Evolutionary conservation across 2,329 filamentous ascomycete genomes (phyloP), one percentile per base, ranked within the genome.

Genomic region (Drechslerella coelobrocha): DNA sequence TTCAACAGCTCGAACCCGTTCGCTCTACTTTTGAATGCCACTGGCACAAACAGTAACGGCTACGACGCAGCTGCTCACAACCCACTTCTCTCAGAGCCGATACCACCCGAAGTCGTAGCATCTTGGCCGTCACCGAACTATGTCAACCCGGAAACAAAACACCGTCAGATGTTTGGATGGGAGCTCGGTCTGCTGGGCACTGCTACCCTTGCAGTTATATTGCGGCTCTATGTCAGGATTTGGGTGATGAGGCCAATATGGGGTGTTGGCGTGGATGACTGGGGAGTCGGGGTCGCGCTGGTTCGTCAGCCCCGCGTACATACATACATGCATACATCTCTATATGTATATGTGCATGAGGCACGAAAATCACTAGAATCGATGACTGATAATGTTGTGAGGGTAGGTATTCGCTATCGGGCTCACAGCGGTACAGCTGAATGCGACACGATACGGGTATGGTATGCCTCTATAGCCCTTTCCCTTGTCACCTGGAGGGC

Each of bases 1-100:
- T 84, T 83, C 51, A 69, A 29, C 17, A 47, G 43, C 31, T 52
- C 63, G 4, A 52, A 55, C 41, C 39, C 47, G 6, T 60, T 71
- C n/a, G 23, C 53, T 3, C 19, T 19, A 1, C 59, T 71, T 7
- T 17, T 71, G 26, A 71, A 71, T 23, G 59, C 66, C 17, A 63
- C 66, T 10, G 66, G 53, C 9, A 24, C 54, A 17, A n/a, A 43
- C n/a, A 51, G 54, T 23, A 26, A 59, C 41, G 59, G 54, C 10
- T 71, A 63, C 23, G 53, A 53, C n/a, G 59, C 53, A 21, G 29
- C 39, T 5, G 61, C 21, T 24, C 54, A 41, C 19, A 63, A 71
- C 12, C 66, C 66, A 7, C 47, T 72, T 41, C 41, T 65, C 5
- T 65, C 68, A 7, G 41, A 61, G 24, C 54, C 55, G 1, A 66